These are phyloP conservation scores for Talaromyces sp. DNA, from an alignment of 2,329 filamentous ascomycete genomes.

Conservation along the genomic window DNA sequence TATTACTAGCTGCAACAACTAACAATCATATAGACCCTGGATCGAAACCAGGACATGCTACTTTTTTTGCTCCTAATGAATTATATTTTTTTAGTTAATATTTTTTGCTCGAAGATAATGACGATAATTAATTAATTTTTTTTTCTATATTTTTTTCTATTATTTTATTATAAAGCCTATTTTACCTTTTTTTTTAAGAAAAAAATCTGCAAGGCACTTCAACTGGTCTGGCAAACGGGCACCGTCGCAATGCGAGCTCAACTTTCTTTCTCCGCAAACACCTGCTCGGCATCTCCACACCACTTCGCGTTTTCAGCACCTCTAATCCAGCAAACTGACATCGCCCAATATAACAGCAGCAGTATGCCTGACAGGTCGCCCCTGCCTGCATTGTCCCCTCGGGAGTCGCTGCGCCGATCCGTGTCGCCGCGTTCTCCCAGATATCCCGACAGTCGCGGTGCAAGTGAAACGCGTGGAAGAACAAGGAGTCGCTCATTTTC, in stretches of 20 bases:
- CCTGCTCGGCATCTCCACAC: neutral
- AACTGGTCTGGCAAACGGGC: too few species aligned
- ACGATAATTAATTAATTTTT: too few species aligned
- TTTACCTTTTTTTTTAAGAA: too few species aligned
- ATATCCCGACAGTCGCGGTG: slow-evolving; percentile 25
- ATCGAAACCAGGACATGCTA: neutral
- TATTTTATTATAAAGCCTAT: too few species aligned
- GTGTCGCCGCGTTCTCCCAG: slow-evolving; percentile 29
- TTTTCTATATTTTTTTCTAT: too few species aligned
- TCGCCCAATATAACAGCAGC: neutral
- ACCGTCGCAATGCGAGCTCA: neutral
- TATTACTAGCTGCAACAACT: neutral
- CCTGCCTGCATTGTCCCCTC: slow-evolving; percentile 11
- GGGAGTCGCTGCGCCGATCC: slow-evolving; percentile 26
- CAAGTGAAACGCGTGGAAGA: slow-evolving; percentile 20
- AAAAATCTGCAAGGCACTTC: too few species aligned
- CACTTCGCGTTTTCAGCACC: neutral
- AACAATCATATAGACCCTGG: neutral
- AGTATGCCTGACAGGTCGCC: slow-evolving; percentile 15
- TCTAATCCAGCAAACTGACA: neutral
- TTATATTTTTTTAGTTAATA: too few species aligned
- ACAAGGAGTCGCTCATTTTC: slow-evolving; percentile 25
- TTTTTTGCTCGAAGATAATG: too few species aligned
- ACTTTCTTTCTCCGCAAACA: neutral
- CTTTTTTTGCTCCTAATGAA: too few species aligned